Evolutionary conservation across 345 rosid genomes (phyloP).

Genomic region (Eucalyptus albens): DNA sequence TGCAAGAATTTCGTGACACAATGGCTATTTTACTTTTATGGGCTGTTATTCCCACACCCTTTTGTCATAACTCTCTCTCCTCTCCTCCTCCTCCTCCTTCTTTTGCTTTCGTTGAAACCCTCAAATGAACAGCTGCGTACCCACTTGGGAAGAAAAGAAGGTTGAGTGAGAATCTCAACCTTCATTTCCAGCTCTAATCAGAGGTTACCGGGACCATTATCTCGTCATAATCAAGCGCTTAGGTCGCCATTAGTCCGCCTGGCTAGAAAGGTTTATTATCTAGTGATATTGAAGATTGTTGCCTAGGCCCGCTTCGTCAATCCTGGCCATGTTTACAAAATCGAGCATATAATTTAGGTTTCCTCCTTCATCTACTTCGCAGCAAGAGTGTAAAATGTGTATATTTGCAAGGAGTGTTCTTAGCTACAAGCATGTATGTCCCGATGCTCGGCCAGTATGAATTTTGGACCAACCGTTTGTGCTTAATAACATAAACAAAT

Average conservation of each 20-base stretch:
- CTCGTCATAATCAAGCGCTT: background rate
- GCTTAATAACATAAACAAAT: background rate
- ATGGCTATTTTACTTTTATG: background rate
- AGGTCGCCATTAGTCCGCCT: background rate
- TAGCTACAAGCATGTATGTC: background rate
- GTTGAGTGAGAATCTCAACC: background rate
- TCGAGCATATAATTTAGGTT: background rate
- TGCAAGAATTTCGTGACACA: conserved; percentile 41
- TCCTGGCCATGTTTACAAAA: background rate
- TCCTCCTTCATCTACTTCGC: background rate
- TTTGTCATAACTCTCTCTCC: background rate
- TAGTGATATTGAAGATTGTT: background rate
- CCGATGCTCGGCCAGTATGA: background rate
- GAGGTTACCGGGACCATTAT: background rate
- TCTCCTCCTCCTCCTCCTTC: background rate
- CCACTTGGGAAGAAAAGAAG: background rate
- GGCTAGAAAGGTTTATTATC: background rate
- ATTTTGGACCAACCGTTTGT: background rate
- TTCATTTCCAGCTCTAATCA: background rate
- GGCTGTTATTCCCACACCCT: background rate
- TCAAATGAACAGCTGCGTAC: background rate
- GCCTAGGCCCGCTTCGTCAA: background rate
- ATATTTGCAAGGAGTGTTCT: background rate
- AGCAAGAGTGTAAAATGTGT: background rate
- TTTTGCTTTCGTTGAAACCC: background rate